phyloP scores from a whole-genome alignment of 306 rosid genomes.

The Luffa aegyptiaca region DNA sequence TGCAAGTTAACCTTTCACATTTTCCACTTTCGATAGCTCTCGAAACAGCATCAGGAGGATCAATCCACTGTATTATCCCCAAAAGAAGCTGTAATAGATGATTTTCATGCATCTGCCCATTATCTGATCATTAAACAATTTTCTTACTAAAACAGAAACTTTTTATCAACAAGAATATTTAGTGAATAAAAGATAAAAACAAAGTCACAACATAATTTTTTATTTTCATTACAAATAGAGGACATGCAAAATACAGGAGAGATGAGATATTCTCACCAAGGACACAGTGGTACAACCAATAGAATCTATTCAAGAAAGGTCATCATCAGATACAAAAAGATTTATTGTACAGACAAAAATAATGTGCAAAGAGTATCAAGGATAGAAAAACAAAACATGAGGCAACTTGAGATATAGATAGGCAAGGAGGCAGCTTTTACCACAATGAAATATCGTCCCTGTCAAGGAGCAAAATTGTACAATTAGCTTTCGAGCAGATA shows the following conservation, averaged over 20 bases:
- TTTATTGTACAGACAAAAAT: background rate
- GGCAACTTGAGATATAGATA: constrained; percentile 1
- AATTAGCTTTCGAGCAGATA: constrained; percentile 78
- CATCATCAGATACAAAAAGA: background rate
- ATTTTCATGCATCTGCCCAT: constrained; percentile 60
- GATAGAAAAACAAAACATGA: constrained; percentile 8
- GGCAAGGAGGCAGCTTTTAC: constrained; percentile 33
- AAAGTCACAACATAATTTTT: background rate
- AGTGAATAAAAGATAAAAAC: background rate
- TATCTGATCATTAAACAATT: constrained; percentile 38
- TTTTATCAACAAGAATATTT: constrained; percentile 12
- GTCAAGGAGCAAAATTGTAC: constrained; percentile 82
- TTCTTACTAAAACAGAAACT: constrained; percentile 16
- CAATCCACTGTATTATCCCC: constrained; percentile 82
- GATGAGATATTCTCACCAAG: background rate
- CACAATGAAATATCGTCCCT: constrained; percentile 72
- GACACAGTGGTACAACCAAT: background rate
- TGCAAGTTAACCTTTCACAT: constrained; percentile 65
- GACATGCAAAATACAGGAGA: background rate
- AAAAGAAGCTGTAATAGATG: constrained; percentile 74
- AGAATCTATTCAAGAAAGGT: background rate
- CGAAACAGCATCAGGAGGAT: constrained; percentile 79
- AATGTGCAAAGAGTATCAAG: background rate
- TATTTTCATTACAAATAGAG: background rate
- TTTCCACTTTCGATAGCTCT: constrained; percentile 68